phyloP scores from a whole-genome alignment of 768 basidiomycete genomes.

The Suillus clintonianus region DNA sequence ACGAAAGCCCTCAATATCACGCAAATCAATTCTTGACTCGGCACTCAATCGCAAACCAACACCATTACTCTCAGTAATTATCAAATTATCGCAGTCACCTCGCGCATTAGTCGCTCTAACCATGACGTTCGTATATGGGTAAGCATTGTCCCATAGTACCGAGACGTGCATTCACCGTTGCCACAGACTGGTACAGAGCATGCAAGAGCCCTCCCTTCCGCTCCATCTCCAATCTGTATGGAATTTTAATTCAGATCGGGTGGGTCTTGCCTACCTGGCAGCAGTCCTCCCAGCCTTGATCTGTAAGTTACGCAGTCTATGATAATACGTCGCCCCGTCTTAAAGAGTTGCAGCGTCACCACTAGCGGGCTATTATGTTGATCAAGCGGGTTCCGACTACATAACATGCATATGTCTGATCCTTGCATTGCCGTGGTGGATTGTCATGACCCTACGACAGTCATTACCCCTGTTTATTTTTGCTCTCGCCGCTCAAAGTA shows the following conservation, averaged over 20 bases:
- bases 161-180: conserved; percentile 1
- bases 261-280: conserved; percentile 71
- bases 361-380: conserved; percentile 57
- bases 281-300: conserved; percentile 64
- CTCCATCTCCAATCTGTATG: conserved; percentile 53
- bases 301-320: conserved; percentile 44
- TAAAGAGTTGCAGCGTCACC: conserved; percentile 48
- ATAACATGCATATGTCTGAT: conserved; percentile 49
- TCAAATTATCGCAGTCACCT: conserved; percentile 43
- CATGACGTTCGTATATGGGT: conserved; percentile 58
- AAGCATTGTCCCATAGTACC: conserved; percentile 12
- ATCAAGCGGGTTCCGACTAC: conserved; percentile 59
- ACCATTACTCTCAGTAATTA: conserved; percentile 44
- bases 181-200: conserved; percentile 46
- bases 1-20: background rate
- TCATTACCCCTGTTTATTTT: conserved; percentile 43
- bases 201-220: conserved; percentile 59
- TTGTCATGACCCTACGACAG: conserved; percentile 53
- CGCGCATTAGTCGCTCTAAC: conserved; percentile 49
- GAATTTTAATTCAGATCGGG: conserved; percentile 46
- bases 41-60: conserved; percentile 25
- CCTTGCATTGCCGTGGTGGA: conserved; percentile 65
- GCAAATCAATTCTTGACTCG: conserved; percentile 7
- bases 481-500: conserved; percentile 57
- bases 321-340: background rate